Evolutionary conservation across 2,329 filamentous ascomycete species (phyloP).

Genomic region (Colletotrichum sp.): DNA sequence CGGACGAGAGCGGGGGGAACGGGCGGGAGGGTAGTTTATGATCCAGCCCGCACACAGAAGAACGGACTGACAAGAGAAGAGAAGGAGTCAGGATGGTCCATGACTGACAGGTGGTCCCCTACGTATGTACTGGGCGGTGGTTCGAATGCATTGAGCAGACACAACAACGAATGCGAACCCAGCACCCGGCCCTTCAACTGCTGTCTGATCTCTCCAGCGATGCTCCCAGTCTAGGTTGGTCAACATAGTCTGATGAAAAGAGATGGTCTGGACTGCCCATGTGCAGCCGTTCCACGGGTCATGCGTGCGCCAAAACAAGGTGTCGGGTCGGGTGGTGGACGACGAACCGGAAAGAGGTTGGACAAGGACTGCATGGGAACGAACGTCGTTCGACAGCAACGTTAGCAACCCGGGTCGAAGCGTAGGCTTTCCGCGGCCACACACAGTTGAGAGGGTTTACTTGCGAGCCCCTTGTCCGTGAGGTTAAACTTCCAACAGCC

Average conservation of each 20-base stretch:
- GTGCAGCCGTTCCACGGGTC: not conserved
- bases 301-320: not conserved
- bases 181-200: not conserved
- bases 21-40: slow-evolving; percentile 5
- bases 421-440: not conserved
- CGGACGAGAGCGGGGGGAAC: not conserved
- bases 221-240: not conserved
- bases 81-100: slow-evolving; percentile 1
- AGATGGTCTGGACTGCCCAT: not conserved
- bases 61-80: not conserved
- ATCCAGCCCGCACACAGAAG: not conserved
- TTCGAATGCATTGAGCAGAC: not conserved
- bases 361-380: not conserved
- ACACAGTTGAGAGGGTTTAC: not conserved
- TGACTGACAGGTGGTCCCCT: slow-evolving; percentile 7
- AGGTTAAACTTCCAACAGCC: slow-evolving; percentile 14
- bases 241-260: not conserved
- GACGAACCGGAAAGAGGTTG: not conserved
- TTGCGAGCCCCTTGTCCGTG: not conserved
- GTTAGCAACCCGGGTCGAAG: not conserved
- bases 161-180: not conserved
- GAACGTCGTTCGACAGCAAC: not conserved
- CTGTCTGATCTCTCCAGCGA: slow-evolving; percentile 18
- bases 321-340: not conserved
- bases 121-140: not conserved